Evolutionary conservation across 768 basidiomycete species (phyloP), one percentile per base, ranked within the genome.

Genomic region (Baorangia bicolor): DNA sequence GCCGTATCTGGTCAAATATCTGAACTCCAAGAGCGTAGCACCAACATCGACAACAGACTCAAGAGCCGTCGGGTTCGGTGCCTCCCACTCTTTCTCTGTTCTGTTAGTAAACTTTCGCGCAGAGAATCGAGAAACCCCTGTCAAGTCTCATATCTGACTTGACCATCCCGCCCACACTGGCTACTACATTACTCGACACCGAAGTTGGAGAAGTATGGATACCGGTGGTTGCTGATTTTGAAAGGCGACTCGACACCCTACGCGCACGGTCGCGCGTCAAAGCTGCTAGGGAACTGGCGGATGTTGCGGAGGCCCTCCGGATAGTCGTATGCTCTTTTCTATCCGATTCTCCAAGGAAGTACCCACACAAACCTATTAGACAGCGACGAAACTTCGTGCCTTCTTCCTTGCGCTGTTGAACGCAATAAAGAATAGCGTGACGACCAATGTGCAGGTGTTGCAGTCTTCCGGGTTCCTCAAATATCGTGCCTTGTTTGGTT

Each of bases 1-100:
- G 87, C 88, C 2, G 97, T 98, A 11, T 98, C 97, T 3, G 92
- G 94, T 4, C 95, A 99, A 69, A 96, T 99, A 69, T 90, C 92
- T 1, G 93, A 98, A 59, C 78, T 99, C 23, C 97, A 98, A 66
- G 83, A 85, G 60, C 81, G 92, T 33, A 95, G 93, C 68, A 89
- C 90, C 61, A 90, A 90, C 39, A 97, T 98, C 18, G 97, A 98
- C 60, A 83, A 82, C 56, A 83, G 88, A 55, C 79, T 98, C 54
- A 89, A 87, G 69, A 90, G 87, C 54, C 81, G 97, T 49, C 81
- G 87, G 75, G 97, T 97, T 64, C 49, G 84, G 74, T 13, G 46
- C 38, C 20, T 31, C 56, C 53, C 52, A 31, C 21, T 16, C 34
- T 47, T 33, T 21, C 34, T 14, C 30, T 13, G 27, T 33, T 20